phyloP scores from a whole-genome alignment of 2,329 filamentous ascomycete species.

The Sporothrix pseudoabietina region DNA sequence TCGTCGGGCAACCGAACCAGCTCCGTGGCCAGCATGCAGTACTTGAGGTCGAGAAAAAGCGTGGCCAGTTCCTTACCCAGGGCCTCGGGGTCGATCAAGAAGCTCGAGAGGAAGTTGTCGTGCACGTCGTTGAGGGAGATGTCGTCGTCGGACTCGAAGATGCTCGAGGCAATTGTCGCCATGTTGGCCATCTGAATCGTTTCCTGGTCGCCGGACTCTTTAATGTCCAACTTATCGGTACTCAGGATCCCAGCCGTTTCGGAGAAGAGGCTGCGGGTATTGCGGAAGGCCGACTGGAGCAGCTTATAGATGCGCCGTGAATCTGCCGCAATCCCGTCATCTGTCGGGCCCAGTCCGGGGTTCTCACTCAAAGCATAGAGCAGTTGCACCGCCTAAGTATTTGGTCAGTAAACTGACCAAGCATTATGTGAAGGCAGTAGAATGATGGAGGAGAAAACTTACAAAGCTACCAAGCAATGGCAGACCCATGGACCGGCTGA shows the following conservation, averaged over 20 bases:
- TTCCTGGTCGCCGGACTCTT: slow-evolving; percentile 44
- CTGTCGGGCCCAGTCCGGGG: slow-evolving; percentile 39
- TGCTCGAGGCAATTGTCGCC: slow-evolving; percentile 49
- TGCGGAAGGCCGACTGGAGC: slow-evolving; percentile 41
- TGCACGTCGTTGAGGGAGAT: slow-evolving; percentile 49
- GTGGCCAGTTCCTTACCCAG: slow-evolving; percentile 48
- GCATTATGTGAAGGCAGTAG: not conserved
- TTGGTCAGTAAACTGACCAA: not conserved
- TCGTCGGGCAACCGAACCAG: slow-evolving; percentile 29
- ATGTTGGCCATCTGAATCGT: slow-evolving; percentile 54
- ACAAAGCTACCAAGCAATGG: slow-evolving; percentile 42
- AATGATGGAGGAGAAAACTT: slow-evolving; percentile 24
- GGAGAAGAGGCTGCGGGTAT: slow-evolving; percentile 43
- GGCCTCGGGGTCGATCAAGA: slow-evolving; percentile 45
- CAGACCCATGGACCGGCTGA: slow-evolving; percentile 44
- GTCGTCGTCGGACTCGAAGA: slow-evolving; percentile 43
- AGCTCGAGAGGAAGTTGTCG: slow-evolving; percentile 51
- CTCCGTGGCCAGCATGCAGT: slow-evolving; percentile 37
- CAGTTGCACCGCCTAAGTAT: slow-evolving; percentile 43
- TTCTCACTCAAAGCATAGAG: slow-evolving; percentile 44
- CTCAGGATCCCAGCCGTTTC: slow-evolving; percentile 40
- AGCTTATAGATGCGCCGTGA: slow-evolving; percentile 43
- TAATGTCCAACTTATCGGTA: slow-evolving; percentile 45
- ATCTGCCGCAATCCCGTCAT: slow-evolving; percentile 41
- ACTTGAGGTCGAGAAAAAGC: slow-evolving; percentile 52